Percentiles rank a stretch among this genome's conserved stretches.
These are phyloP conservation scores for Phialophora expanda DNA, from an alignment of 2,329 filamentous ascomycete genomes.

Conservation along the genomic window DNA sequence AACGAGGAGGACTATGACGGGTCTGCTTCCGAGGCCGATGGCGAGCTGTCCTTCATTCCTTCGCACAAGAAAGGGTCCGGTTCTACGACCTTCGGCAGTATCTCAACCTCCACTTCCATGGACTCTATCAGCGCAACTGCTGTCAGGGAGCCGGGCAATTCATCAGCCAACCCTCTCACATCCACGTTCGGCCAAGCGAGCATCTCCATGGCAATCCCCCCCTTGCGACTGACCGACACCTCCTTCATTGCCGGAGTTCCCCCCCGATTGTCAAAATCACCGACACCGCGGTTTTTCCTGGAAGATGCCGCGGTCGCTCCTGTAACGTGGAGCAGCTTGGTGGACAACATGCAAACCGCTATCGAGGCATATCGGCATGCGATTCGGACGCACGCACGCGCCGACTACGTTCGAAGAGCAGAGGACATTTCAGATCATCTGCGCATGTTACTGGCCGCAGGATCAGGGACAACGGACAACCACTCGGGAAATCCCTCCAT, in stretches of 20 bases:
- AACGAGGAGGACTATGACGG: conserved; percentile 90
- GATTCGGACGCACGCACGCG: conserved; percentile 80
- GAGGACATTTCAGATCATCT: conserved; percentile 98
- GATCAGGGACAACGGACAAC: conserved; percentile 96
- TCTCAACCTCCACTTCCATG: conserved; percentile 88
- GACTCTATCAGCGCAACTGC: conserved; percentile 66
- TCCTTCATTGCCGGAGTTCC: conserved; percentile 60
- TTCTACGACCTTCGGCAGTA: conserved; percentile 69
- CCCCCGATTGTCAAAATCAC: conserved; percentile 51
- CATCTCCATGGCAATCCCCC: conserved; percentile 45
- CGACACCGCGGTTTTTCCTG: conserved; percentile 81
- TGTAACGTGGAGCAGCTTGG: conserved; percentile 85
- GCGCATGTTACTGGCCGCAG: conserved; percentile 88
- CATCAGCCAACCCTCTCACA: conserved; percentile 15
- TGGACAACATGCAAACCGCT: conserved; percentile 89
- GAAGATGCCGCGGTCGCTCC: conserved; percentile 82
- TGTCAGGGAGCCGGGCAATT: conserved; percentile 22
- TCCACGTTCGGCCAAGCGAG: conserved; percentile 25
- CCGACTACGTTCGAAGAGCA: conserved; percentile 90
- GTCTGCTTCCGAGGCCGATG: conserved; percentile 85
- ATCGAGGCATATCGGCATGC: conserved; percentile 89
- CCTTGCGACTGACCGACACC: conserved; percentile 58
- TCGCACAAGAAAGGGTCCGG: conserved; percentile 73
- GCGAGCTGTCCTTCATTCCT: conserved; percentile 71
- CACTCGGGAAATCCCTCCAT: conserved; percentile 99